A percentile compares a stretch with the other conserved stretches of the same genome.
These are phyloP conservation scores for Pyrenula aspistea DNA, from an alignment of 495 filamentous ascomycete species.

Conservation along the genomic window DNA sequence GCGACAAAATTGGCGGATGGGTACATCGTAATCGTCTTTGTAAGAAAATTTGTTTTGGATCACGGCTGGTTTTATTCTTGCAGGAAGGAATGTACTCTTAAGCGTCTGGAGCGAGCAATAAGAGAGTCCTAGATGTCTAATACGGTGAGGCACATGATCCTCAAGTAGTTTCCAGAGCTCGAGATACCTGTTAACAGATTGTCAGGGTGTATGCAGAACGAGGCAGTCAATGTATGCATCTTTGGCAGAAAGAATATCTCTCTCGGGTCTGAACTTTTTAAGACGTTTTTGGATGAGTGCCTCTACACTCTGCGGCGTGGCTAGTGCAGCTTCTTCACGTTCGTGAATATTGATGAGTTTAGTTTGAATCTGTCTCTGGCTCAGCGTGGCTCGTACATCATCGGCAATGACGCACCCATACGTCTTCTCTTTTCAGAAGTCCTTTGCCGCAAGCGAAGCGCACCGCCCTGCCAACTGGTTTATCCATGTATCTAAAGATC, in stretches of 20 bases:
- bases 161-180: background rate
- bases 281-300: background rate
- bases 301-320: background rate
- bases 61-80: background rate
- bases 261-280: background rate
- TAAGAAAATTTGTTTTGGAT: background rate
- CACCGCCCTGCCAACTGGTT: background rate
- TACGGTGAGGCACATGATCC: background rate
- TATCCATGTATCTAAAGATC: background rate
- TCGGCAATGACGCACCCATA: background rate
- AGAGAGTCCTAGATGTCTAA: background rate
- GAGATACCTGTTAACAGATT: background rate
- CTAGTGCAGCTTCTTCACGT: background rate
- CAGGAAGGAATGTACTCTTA: background rate
- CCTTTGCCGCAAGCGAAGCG: background rate
- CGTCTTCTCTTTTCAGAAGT: background rate
- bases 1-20: background rate
- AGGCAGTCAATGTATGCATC: background rate
- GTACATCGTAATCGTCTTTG: background rate
- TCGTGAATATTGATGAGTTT: background rate
- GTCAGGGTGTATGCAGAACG: background rate
- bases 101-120: background rate
- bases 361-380: background rate
- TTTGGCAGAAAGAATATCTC: background rate
- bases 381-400: too few species aligned